Evolutionary conservation across 129 eudicot species (phyloP).

Genomic region (Pittosporum tobira): DNA sequence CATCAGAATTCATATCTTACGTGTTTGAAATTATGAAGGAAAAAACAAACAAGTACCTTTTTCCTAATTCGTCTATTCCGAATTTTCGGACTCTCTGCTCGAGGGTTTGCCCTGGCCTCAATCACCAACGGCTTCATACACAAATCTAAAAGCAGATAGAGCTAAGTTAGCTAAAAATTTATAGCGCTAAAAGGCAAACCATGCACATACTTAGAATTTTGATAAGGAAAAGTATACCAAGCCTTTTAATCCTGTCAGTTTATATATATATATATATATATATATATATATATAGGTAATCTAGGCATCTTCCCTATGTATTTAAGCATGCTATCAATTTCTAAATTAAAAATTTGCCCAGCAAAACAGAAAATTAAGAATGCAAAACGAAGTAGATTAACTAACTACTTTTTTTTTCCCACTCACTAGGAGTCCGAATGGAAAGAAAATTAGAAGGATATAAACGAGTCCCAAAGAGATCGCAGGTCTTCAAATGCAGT

Average conservation of each 20-base stretch:
- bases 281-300: too few relatives aligned
- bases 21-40: too few relatives aligned
- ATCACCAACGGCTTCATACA: conserved; percentile 41
- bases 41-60: conserved; percentile 48
- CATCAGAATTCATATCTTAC: not conserved
- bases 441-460: conserved; percentile 15
- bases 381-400: too few relatives aligned
- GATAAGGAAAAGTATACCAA: too few relatives aligned
- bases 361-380: too few relatives aligned
- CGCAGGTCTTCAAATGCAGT: conserved; percentile 29
- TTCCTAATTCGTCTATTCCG: conserved; percentile 61
- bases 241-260: too few relatives aligned
- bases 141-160: not conserved
- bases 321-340: too few relatives aligned
- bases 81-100: conserved; percentile 63
- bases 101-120: conserved; percentile 49
- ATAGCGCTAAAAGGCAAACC: not conserved
- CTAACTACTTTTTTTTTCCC: too few relatives aligned
- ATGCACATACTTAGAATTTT: too few relatives aligned
- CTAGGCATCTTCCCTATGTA: too few relatives aligned
- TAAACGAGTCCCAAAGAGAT: conserved; percentile 27
- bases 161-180: not conserved
- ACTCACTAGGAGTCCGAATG: conserved; percentile 13
- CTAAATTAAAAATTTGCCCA: too few relatives aligned
- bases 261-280: too few relatives aligned